Conservation (phyloP, 2,329 filamentous ascomycete genomes). For the Apiospora saccharicola region DNA sequence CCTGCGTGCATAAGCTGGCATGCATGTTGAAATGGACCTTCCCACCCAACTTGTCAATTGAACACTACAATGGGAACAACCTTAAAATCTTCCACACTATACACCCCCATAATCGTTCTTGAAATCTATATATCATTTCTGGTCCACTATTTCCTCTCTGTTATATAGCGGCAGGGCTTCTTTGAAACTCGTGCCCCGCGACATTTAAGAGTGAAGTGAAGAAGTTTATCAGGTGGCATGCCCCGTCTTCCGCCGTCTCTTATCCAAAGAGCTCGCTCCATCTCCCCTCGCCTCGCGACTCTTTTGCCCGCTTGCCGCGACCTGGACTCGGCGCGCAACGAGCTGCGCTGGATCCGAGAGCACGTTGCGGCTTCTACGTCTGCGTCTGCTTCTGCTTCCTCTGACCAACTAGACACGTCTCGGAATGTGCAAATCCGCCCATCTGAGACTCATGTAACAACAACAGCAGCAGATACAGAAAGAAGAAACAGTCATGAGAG, state of each 20-base stretch:
- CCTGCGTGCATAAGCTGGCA: neutral
- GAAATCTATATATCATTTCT: neutral
- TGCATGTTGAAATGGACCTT: neutral
- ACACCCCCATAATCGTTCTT: neutral
- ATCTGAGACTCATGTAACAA: conserved; percentile 16
- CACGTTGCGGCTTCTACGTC: conserved; percentile 51
- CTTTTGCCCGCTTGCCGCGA: conserved; percentile 71
- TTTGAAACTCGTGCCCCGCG: neutral
- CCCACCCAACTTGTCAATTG: neutral
- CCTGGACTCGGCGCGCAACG: conserved; percentile 68
- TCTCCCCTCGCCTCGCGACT: conserved; percentile 63
- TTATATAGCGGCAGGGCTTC: neutral
- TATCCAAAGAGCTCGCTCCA: conserved; percentile 59
- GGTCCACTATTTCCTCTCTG: neutral
- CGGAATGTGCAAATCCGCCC: neutral
- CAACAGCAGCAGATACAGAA: neutral
- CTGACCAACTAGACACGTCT: neutral
- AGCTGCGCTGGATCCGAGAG: conserved; percentile 76
- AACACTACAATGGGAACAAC: neutral
- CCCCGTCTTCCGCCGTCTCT: conserved; percentile 69
- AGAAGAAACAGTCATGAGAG: neutral
- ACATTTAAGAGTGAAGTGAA: neutral
- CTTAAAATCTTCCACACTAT: conserved; percentile 2
- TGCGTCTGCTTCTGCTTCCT: conserved; percentile 26
- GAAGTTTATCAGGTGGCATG: conserved; percentile 49